A percentile compares a stretch with the other conserved stretches of the same genome.
Evolutionary conservation across 2,329 filamentous ascomycete species (phyloP).

Genomic region (Pseudogymnoascus sp.): DNA sequence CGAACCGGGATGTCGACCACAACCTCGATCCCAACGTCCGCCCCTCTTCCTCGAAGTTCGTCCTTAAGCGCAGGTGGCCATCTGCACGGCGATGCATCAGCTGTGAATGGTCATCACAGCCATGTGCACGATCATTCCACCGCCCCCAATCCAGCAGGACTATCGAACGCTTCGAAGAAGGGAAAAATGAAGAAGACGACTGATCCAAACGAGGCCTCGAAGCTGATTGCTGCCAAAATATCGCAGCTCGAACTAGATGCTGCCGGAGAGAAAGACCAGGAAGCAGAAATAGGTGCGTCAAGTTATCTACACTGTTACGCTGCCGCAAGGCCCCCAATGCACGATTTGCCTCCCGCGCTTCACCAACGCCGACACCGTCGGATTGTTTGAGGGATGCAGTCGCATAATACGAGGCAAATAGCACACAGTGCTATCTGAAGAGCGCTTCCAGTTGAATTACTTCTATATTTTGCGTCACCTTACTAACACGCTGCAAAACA

Average conservation of each 20-base stretch:
- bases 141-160: constrained; percentile 38
- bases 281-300: constrained; percentile 82
- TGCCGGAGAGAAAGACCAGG: constrained; percentile 88
- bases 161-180: constrained; percentile 58
- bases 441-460: no score
- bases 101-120: constrained; percentile 28
- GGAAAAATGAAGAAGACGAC: constrained; percentile 75
- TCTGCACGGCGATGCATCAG: constrained; percentile 22
- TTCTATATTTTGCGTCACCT: neutral
- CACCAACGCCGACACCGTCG: neutral
- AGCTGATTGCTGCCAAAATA: constrained; percentile 86
- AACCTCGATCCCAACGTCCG: constrained; percentile 32
- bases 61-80: constrained; percentile 24
- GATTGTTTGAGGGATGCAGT: neutral
- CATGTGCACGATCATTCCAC: constrained; percentile 34
- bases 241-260: constrained; percentile 91
- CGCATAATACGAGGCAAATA: neutral
- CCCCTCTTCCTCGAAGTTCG: constrained; percentile 25
- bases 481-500: constrained; percentile 32
- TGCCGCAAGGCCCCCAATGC: neutral
- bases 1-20: constrained; percentile 27
- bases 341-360: neutral
- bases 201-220: constrained; percentile 83
- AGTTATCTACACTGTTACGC: constrained; percentile 13
- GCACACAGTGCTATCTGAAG: neutral